Evolutionary conservation across 805 yeast genomes (phyloP).

Genomic region (Yamadazyma paraphyllophila): DNA sequence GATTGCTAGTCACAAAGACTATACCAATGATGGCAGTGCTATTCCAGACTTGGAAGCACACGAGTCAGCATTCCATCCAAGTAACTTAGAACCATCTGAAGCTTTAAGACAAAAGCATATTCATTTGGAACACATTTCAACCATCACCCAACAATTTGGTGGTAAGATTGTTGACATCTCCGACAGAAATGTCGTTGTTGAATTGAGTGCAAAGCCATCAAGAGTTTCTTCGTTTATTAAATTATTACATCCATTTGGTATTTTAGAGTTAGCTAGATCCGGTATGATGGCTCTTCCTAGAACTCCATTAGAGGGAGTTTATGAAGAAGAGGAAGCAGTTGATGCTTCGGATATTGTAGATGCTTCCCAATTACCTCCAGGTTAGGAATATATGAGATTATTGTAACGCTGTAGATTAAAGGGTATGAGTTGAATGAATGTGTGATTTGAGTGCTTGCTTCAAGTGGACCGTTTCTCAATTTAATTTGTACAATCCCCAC

Average conservation of each 20-base stretch:
- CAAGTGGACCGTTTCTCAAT: too few relatives aligned
- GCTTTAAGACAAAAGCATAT: conserved; percentile 91
- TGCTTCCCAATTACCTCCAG: conserved; percentile 90
- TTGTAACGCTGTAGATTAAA: not conserved
- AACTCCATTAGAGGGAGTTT: conserved; percentile 70
- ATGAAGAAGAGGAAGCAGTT: conserved; percentile 44
- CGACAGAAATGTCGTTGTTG: conserved; percentile 91
- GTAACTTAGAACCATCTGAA: conserved; percentile 84
- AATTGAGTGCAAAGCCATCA: conserved; percentile 90
- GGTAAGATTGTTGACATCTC: conserved; percentile 91
- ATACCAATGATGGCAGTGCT: conserved; percentile 36
- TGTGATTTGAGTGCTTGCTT: too few relatives aligned
- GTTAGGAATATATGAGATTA: conserved; percentile 44
- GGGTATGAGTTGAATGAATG: too few relatives aligned
- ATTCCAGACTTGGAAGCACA: conserved; percentile 44
- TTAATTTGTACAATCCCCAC: too few relatives aligned
- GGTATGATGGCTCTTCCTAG: conserved; percentile 99
- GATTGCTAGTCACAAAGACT: conserved; percentile 74
- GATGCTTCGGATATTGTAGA: conserved; percentile 76
- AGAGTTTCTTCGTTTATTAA: conserved; percentile 84
- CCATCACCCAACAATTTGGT: conserved; percentile 82
- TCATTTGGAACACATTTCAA: conserved; percentile 81
- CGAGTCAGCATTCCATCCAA: conserved; percentile 72
- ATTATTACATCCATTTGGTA: conserved; percentile 92
- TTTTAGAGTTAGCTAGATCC: conserved; percentile 92